These are phyloP conservation scores for Sporothrix curviconia DNA, from an alignment of 2,329 filamentous ascomycete species.

Conservation along the genomic window DNA sequence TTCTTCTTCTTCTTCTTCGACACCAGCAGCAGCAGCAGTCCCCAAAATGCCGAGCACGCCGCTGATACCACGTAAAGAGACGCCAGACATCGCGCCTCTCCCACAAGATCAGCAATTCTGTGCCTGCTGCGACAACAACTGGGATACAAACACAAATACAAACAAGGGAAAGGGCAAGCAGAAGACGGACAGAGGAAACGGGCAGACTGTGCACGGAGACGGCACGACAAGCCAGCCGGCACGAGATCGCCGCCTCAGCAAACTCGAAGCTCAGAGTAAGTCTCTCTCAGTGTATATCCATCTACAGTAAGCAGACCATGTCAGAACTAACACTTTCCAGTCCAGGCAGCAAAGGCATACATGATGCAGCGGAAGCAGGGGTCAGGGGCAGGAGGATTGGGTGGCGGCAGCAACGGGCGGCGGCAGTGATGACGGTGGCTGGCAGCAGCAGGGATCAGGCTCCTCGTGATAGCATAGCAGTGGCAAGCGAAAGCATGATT, in stretches of 20 bases:
- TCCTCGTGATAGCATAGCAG: neutral
- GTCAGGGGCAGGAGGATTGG: neutral
- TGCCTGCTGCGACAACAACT: neutral
- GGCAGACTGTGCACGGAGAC: neutral
- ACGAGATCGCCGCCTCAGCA: neutral
- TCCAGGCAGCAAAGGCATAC: constrained; percentile 8
- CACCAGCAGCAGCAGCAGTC: neutral
- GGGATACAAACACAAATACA: neutral
- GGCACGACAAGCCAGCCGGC: neutral
- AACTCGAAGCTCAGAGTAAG: constrained; percentile 12
- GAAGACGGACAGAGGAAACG: neutral
- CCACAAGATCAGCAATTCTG: neutral
- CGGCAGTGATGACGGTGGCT: neutral
- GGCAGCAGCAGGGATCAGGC: neutral
- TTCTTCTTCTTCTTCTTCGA: neutral
- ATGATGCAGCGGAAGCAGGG: neutral
- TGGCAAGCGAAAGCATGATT: no score
- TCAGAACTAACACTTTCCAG: neutral
- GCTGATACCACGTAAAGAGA: neutral
- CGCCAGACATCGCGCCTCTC: neutral
- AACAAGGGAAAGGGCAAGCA: neutral
- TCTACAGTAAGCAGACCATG: neutral
- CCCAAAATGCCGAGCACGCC: neutral
- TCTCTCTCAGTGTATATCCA: neutral
- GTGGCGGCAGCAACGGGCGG: neutral